These are phyloP conservation scores for Thalassiosira exigua DNA, from an alignment of 352 stramenopile species.

Conservation along the genomic window DNA sequence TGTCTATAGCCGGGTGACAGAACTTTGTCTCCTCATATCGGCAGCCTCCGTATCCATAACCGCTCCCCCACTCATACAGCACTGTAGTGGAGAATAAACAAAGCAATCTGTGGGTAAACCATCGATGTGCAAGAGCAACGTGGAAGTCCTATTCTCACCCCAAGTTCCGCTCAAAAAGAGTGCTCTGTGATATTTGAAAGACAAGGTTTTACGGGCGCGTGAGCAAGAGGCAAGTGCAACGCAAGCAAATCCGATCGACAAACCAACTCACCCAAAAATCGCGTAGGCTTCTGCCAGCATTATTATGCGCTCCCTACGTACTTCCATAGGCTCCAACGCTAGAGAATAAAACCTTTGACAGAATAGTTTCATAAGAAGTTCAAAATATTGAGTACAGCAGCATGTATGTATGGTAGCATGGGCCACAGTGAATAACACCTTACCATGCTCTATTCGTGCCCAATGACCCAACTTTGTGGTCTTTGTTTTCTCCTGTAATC, in stretches of 20 bases:
- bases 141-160: no score
- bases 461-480: neutral
- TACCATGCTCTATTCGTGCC: slow-evolving; percentile 10
- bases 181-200: neutral
- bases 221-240: no score
- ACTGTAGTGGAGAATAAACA: slow-evolving; percentile 5
- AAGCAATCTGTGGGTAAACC: no score
- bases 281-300: slow-evolving; percentile 24
- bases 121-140: no score
- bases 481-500: slow-evolving; percentile 4
- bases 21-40: slow-evolving; percentile 1
- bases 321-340: slow-evolving; percentile 15
- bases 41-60: slow-evolving; percentile 9
- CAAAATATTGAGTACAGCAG: neutral
- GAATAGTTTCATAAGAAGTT: neutral
- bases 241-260: neutral
- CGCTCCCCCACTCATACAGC: slow-evolving; percentile 19
- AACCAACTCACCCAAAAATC: slow-evolving; percentile 15
- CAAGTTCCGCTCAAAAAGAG: slow-evolving; percentile 17
- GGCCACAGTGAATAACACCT: neutral
- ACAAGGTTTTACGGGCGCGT: no score
- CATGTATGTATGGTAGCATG: neutral
- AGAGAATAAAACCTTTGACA: slow-evolving; percentile 19
- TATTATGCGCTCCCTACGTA: slow-evolving; percentile 23
- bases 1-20: neutral